Conservation (phyloP, 805 yeast species). For the Starmera dryadoides region DNA sequence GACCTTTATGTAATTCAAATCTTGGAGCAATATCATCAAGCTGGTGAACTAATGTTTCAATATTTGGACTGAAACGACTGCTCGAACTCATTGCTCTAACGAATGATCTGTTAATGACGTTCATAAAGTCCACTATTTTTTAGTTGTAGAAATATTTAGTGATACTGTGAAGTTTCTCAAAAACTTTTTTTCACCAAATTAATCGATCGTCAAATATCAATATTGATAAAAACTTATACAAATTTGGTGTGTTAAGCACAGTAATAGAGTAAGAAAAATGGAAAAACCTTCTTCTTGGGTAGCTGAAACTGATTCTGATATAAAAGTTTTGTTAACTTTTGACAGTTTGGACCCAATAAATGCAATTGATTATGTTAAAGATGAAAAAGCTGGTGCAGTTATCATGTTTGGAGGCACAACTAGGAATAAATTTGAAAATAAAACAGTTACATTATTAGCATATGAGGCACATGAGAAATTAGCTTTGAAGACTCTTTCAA, state of each 20-base stretch:
- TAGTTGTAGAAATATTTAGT: no score
- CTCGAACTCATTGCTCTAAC: neutral
- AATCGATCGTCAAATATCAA: no score
- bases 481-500: conserved; percentile 29
- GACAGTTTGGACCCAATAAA: conserved; percentile 11
- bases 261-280: no score
- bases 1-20: conserved; percentile 47
- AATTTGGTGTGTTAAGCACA: no score
- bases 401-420: conserved; percentile 45
- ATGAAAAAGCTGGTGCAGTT: conserved; percentile 39
- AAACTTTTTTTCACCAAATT: no score
- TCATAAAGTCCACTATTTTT: neutral
- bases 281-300: no score
- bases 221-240: no score
- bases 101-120: neutral
- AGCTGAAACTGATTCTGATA: neutral
- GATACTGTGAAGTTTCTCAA: no score
- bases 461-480: conserved; percentile 40
- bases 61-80: conserved; percentile 33
- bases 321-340: conserved; percentile 20
- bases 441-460: conserved; percentile 30
- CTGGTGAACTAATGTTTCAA: conserved; percentile 38
- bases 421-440: conserved; percentile 34
- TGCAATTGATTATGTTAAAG: conserved; percentile 31
- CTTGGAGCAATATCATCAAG: conserved; percentile 62